phyloP scores from a whole-genome alignment of 495 filamentous ascomycete species.

The Xylaria cubensis region DNA sequence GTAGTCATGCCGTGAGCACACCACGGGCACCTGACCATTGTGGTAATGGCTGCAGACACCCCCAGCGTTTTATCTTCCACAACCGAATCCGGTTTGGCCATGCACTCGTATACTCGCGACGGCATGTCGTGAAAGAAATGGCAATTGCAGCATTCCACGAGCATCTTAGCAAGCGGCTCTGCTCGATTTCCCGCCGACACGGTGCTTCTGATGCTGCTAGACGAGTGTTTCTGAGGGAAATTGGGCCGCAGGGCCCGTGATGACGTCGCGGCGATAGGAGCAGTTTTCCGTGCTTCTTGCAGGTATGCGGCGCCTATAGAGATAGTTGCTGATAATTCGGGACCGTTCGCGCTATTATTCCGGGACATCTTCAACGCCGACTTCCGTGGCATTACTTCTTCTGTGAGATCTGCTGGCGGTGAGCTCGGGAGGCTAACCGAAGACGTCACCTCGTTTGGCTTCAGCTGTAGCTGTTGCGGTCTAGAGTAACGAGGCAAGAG shows the following conservation, averaged over 20 bases:
- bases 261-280: slow-evolving; percentile 33
- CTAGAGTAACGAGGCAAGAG: slow-evolving; percentile 40
- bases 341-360: slow-evolving; percentile 32
- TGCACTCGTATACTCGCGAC: slow-evolving; percentile 74
- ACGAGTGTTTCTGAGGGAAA: slow-evolving; percentile 36
- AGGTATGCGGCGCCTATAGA: slow-evolving; percentile 44
- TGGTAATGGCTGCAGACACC: slow-evolving; percentile 60
- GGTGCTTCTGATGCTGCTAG: slow-evolving; percentile 28
- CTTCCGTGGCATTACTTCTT: slow-evolving; percentile 31
- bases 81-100: slow-evolving; percentile 67
- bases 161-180: slow-evolving; percentile 71
- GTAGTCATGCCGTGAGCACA: slow-evolving; percentile 77
- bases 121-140: slow-evolving; percentile 84
- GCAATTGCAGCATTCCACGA: slow-evolving; percentile 83
- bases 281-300: slow-evolving; percentile 44
- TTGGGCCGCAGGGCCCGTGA: slow-evolving; percentile 35
- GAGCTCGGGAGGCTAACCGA: slow-evolving; percentile 38
- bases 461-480: slow-evolving; percentile 41
- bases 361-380: slow-evolving; percentile 37
- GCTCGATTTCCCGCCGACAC: slow-evolving; percentile 34
- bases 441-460: slow-evolving; percentile 32
- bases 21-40: slow-evolving; percentile 75
- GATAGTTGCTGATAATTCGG: slow-evolving; percentile 27
- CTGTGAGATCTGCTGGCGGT: slow-evolving; percentile 31
- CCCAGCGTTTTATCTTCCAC: slow-evolving; percentile 54